Conservation (phyloP, 2,329 filamentous ascomycete species). For the Epichloe gansuensis region DNA sequence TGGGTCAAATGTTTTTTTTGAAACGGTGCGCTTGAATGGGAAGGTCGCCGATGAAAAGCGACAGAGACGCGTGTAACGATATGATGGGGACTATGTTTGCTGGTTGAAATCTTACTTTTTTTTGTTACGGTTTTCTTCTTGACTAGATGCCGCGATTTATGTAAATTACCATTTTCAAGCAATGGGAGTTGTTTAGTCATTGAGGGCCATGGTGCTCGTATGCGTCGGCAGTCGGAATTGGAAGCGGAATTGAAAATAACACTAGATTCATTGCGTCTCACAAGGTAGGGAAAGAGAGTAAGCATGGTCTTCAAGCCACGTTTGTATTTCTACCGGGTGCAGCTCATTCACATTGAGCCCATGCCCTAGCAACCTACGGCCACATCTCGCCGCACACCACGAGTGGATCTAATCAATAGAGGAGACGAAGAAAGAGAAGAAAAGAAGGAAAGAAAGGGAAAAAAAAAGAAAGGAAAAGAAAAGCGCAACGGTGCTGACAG, state of each 20-base stretch:
- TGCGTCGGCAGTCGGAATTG: neutral
- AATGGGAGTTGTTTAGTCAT: neutral
- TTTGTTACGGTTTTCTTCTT: neutral
- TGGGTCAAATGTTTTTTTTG: neutral
- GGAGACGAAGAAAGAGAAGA: too few relatives aligned
- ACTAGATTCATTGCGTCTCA: too few relatives aligned
- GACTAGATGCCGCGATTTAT: neutral
- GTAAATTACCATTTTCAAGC: slow-evolving; percentile 6
- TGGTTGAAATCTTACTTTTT: neutral
- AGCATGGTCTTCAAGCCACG: too few relatives aligned
- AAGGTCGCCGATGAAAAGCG: neutral
- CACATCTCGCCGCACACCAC: too few relatives aligned
- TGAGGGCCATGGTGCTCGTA: neutral
- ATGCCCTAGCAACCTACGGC: too few relatives aligned
- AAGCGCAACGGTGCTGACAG: too few relatives aligned
- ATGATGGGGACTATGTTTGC: neutral
- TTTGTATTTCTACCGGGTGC: too few relatives aligned
- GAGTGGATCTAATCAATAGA: too few relatives aligned
- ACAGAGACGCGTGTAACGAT: slow-evolving; percentile 1
- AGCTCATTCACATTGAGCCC: too few relatives aligned
- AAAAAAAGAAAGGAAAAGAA: too few relatives aligned
- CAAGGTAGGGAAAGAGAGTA: neutral
- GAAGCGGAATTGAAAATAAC: too few relatives aligned
- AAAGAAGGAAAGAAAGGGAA: too few relatives aligned
- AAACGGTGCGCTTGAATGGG: neutral